These are phyloP conservation scores for Cubamyces sp. DNA, from an alignment of 768 basidiomycete species.

Conservation along the genomic window DNA sequence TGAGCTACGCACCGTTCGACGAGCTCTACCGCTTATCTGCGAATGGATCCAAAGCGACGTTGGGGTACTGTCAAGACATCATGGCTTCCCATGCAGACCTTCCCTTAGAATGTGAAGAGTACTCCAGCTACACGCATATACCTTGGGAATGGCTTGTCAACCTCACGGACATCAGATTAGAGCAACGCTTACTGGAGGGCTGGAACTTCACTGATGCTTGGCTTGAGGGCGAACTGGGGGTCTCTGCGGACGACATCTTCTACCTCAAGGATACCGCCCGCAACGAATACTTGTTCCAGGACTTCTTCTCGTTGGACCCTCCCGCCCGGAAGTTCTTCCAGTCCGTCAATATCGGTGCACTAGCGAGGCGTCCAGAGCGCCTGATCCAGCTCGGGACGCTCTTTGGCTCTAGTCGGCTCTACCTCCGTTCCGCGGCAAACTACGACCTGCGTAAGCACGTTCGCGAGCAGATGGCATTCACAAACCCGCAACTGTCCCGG, in stretches of 20 bases:
- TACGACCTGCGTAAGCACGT: slow-evolving; percentile 48
- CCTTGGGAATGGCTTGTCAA: slow-evolving; percentile 76
- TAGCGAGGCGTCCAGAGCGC: slow-evolving; percentile 46
- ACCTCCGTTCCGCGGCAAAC: slow-evolving; percentile 47
- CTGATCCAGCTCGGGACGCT: slow-evolving; percentile 75
- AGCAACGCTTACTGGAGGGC: slow-evolving; percentile 50
- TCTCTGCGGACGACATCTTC: slow-evolving; percentile 45
- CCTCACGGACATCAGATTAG: slow-evolving; percentile 42
- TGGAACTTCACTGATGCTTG: slow-evolving; percentile 55
- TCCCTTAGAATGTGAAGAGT: slow-evolving; percentile 58
- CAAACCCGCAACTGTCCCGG: slow-evolving; percentile 49
- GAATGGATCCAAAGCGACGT: slow-evolving; percentile 52
- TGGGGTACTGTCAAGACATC: slow-evolving; percentile 52
- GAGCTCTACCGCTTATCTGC: slow-evolving; percentile 25
- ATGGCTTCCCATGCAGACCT: slow-evolving; percentile 39
- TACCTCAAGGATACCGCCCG: slow-evolving; percentile 55
- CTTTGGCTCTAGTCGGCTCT: slow-evolving; percentile 75
- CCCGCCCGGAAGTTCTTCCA: slow-evolving; percentile 46
- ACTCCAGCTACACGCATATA: slow-evolving; percentile 61
- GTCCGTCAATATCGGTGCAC: slow-evolving; percentile 46
- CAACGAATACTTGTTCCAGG: slow-evolving; percentile 71
- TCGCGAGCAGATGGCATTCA: slow-evolving; percentile 60
- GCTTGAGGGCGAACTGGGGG: slow-evolving; percentile 46
- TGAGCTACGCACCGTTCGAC: slow-evolving; percentile 36
- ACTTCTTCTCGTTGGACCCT: slow-evolving; percentile 28